A percentile compares a stretch with the other conserved stretches of the same genome.
phyloP scores from a whole-genome alignment of 202 grass and related monocot genomes.

The Setaria viridis region DNA sequence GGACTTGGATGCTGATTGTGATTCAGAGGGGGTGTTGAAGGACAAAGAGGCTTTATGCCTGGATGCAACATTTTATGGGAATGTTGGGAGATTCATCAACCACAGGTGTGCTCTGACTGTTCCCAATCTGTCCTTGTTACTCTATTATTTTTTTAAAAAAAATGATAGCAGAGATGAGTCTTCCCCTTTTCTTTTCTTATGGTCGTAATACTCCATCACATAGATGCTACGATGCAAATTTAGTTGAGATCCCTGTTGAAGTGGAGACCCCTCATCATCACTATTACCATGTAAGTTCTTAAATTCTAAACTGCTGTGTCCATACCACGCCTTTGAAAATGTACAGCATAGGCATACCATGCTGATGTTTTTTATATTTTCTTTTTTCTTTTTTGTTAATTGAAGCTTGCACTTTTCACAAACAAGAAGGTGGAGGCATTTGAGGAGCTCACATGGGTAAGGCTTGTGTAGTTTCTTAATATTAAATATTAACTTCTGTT shows the following conservation, averaged over 20 bases:
- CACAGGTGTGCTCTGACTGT: slow-evolving; percentile 56
- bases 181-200: slow-evolving; percentile 19
- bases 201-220: background rate
- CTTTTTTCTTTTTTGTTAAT: slow-evolving; percentile 16
- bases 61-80: slow-evolving; percentile 77
- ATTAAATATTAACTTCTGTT: slow-evolving; percentile 23
- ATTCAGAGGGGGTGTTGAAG: slow-evolving; percentile 58
- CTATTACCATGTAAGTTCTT: slow-evolving; percentile 80
- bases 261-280: slow-evolving; percentile 72
- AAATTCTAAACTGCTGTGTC: background rate
- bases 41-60: slow-evolving; percentile 79
- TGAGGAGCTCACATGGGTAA: slow-evolving; percentile 94
- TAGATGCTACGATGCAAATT: slow-evolving; percentile 88
- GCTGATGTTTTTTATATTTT: slow-evolving; percentile 33
- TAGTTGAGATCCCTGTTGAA: slow-evolving; percentile 78
- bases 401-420: slow-evolving; percentile 78
- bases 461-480: slow-evolving; percentile 25
- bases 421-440: slow-evolving; percentile 75
- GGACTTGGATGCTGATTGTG: slow-evolving; percentile 72
- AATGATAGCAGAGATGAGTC: slow-evolving; percentile 12
- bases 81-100: slow-evolving; percentile 80
- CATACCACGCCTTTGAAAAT: slow-evolving; percentile 6
- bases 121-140: background rate
- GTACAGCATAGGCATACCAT: background rate
- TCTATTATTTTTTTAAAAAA: background rate